Conservation (phyloP, 2,329 filamentous ascomycete species). For the Fusarium heterosporum region DNA sequence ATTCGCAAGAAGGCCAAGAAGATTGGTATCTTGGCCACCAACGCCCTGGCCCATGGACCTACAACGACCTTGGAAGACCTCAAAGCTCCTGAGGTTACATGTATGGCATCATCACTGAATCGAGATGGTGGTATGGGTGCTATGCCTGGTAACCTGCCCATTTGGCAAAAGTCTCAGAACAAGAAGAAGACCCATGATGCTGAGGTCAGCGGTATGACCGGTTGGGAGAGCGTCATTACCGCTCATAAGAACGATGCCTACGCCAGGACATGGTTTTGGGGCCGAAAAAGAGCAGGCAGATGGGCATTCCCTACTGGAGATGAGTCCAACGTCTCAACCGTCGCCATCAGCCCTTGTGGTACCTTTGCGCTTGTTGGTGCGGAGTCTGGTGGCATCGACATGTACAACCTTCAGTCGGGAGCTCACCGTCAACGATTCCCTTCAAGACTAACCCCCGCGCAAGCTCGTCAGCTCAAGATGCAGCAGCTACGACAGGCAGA, state of each 20-base stretch:
- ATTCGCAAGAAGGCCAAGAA: constrained; percentile 92
- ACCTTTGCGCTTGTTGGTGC: constrained; percentile 95
- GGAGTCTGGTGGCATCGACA: constrained; percentile 83
- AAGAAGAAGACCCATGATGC: constrained; percentile 74
- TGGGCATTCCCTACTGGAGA: constrained; percentile 94
- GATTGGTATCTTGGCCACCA: constrained; percentile 74
- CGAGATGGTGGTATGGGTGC: constrained; percentile 94
- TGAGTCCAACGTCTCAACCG: constrained; percentile 82
- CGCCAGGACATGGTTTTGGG: constrained; percentile 98
- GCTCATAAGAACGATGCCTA: constrained; percentile 87
- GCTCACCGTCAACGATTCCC: constrained; percentile 90
- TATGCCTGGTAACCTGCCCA: constrained; percentile 78
- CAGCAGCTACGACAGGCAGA: constrained; percentile 70
- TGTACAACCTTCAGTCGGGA: constrained; percentile 97
- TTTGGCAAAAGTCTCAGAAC: constrained; percentile 83
- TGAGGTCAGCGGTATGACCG: constrained; percentile 80
- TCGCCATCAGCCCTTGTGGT: constrained; percentile 90
- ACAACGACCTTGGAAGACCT: constrained; percentile 77
- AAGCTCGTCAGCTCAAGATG: constrained; percentile 80
- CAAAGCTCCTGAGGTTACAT: constrained; percentile 92
- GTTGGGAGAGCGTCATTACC: constrained; percentile 97
- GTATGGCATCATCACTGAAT: constrained; percentile 90
- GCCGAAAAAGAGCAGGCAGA: constrained; percentile 88
- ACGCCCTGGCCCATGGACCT: constrained; percentile 67
- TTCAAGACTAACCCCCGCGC: constrained; percentile 78